Evolutionary conservation across 1,284 basidiomycete genomes (phyloP), one percentile per base, ranked within the genome.

Genomic region (Trichosporon sp.): DNA sequence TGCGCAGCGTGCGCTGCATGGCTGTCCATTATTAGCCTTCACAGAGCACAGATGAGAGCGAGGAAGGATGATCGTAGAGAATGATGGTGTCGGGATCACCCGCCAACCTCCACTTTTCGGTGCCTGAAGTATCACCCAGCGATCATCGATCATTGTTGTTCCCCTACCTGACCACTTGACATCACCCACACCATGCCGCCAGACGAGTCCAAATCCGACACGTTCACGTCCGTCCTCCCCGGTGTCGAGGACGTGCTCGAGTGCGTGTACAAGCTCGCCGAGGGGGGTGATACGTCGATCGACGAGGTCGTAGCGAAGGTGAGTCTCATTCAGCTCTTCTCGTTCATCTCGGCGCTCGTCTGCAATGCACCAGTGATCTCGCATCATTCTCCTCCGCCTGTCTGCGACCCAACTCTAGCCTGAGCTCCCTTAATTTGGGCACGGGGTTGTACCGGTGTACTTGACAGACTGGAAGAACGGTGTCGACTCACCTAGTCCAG

Each of bases 191-290:
- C 25, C 16, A 54, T 54, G 49, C 27, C 27, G 27, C 25, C 49
- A 14, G 49, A 54, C 49, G 49, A 54, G 0, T n/a, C 25, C 33
- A 13, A 61, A 10, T 44, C 63, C 4, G 66, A 61, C 11, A 67
- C 66, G 16, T 67, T 67, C 56, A 16, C 61, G 4, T 65, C 66
- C 27, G 49, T 63, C 27, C 63, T 67, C 8, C 66, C 63, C 0
- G 49, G 16, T 1, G 61, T 67, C 13, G 66, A 65, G 61, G 66
- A 67, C 36, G 33, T 67, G 4, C 59, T 67, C 14, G 63, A 60
- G 36, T 36, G 60, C 19, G 46, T 67, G 27, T 67, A 65, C 40
- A 54, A 59, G 7, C 10, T 67, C 7, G 54, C 61, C 6, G 66
- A 62, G 11, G 66, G 66, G 4, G 56, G 36, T 9, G 57, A 23